Conservation (phyloP, 108 stramenopile species). For the Nannochloropsis oceanica region DNA sequence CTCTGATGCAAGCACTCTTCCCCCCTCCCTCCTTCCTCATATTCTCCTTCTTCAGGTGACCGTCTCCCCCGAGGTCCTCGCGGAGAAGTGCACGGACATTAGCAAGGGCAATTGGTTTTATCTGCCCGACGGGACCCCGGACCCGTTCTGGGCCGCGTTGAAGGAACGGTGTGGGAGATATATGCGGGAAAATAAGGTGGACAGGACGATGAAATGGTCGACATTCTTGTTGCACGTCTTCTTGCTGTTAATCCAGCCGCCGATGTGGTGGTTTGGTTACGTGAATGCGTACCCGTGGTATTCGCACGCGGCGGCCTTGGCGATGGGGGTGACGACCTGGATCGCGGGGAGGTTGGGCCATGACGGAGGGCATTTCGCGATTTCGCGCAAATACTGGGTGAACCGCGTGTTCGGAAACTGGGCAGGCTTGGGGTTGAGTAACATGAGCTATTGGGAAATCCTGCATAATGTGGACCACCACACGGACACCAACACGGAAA, state of each 20-base stretch:
- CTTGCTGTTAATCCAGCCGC: background rate
- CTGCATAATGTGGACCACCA: background rate
- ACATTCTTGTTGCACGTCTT: background rate
- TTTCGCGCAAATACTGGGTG: background rate
- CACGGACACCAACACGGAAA: background rate
- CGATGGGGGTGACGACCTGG: background rate
- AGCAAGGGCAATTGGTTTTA: background rate
- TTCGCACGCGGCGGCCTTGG: background rate
- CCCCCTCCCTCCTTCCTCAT: background rate
- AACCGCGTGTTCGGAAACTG: background rate
- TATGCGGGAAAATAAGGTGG: background rate
- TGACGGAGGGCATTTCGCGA: background rate
- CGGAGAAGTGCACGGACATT: background rate
- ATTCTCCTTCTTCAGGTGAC: background rate
- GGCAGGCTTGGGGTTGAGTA: background rate
- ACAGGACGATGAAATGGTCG: background rate
- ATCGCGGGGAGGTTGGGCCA: background rate
- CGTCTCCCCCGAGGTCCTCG: background rate
- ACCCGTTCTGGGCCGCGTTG: background rate
- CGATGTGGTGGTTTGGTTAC: background rate
- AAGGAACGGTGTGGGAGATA: background rate
- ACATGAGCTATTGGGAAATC: background rate
- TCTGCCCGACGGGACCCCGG: background rate
- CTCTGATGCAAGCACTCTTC: background rate
- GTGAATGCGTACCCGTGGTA: background rate